Conservation (phyloP, 345 rosid species). For the Salix suchowensis region DNA sequence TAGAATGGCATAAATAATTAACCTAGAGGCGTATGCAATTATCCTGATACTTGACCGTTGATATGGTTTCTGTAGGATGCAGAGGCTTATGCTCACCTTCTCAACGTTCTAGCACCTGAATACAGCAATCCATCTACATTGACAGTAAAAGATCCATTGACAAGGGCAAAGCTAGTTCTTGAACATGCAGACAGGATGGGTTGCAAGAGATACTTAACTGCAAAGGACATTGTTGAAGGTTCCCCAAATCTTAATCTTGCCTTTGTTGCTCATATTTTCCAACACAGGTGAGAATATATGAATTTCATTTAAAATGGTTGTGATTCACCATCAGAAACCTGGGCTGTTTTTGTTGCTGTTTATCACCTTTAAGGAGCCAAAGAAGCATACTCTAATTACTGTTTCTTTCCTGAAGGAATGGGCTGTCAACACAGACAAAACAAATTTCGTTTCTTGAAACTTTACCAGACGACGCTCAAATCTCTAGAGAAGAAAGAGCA, state of each 20-base stretch:
- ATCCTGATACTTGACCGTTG: neutral
- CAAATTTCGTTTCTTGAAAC: constrained; percentile 79
- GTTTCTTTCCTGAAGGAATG: constrained; percentile 55
- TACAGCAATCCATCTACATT: constrained; percentile 59
- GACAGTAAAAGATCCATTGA: constrained; percentile 45
- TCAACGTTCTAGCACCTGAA: constrained; percentile 92
- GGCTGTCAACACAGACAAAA: constrained; percentile 76
- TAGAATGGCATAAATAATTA: neutral
- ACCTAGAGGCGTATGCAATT: neutral
- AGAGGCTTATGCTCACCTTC: constrained; percentile 89
- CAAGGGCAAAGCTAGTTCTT: constrained; percentile 81
- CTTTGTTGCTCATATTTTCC: constrained; percentile 95
- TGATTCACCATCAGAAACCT: neutral
- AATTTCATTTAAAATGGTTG: neutral
- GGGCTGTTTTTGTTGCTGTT: neutral
- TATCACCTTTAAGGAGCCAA: neutral
- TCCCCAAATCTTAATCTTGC: constrained; percentile 98
- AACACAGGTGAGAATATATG: constrained; percentile 67
- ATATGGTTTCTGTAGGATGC: constrained; percentile 67
- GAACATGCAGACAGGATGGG: constrained; percentile 99
- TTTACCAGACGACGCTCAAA: constrained; percentile 72
- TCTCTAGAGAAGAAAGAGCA: constrained; percentile 91
- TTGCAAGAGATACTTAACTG: constrained; percentile 91
- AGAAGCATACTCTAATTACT: constrained; percentile 3
- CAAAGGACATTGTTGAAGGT: constrained; percentile 91